Percentiles rank a stretch among this genome's conserved stretches.
phyloP scores from a whole-genome alignment of 345 rosid genomes.

The Conringia planisiliqua region DNA sequence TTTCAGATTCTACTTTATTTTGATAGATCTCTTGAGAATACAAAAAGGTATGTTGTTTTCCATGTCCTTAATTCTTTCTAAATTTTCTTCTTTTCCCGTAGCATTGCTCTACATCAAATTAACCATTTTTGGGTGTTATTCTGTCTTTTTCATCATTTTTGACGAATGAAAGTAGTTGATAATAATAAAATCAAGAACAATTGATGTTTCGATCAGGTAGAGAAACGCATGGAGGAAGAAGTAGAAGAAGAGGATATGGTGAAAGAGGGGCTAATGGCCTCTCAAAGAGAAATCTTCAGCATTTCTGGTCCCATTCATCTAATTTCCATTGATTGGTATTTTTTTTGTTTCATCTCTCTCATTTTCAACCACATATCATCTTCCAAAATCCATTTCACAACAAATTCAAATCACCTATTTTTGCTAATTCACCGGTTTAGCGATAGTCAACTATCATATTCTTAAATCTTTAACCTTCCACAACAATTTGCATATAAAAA shows the following conservation, averaged over 20 bases:
- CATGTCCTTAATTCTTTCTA: not conserved
- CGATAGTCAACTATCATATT: not conserved
- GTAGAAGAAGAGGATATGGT: slow-evolving; percentile 28
- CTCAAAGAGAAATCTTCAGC: slow-evolving; percentile 45
- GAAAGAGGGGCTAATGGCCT: slow-evolving; percentile 33
- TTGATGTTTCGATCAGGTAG: not conserved
- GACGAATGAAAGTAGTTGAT: not conserved
- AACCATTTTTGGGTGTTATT: not conserved
- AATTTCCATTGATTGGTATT: slow-evolving; percentile 55
- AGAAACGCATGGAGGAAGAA: slow-evolving; percentile 26
- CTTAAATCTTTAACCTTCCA: not conserved
- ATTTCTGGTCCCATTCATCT: slow-evolving; percentile 60
- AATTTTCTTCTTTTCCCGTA: not conserved
- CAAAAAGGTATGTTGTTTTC: not conserved
- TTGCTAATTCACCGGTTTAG: slow-evolving; percentile 7
- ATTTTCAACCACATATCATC: slow-evolving; percentile 5
- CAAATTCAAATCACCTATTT: not conserved
- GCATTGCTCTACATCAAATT: too few relatives aligned
- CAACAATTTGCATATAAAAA: not conserved
- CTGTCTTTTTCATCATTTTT: not conserved
- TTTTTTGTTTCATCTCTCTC: not conserved
- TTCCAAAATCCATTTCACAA: not conserved
- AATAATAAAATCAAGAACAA: not conserved
- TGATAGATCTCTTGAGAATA: not conserved
- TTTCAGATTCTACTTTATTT: not conserved